Evolutionary conservation across 163 green algal species (phyloP), one percentile per base, ranked within the genome.

Genomic region (Chlamydomonas reinhardtii): DNA sequence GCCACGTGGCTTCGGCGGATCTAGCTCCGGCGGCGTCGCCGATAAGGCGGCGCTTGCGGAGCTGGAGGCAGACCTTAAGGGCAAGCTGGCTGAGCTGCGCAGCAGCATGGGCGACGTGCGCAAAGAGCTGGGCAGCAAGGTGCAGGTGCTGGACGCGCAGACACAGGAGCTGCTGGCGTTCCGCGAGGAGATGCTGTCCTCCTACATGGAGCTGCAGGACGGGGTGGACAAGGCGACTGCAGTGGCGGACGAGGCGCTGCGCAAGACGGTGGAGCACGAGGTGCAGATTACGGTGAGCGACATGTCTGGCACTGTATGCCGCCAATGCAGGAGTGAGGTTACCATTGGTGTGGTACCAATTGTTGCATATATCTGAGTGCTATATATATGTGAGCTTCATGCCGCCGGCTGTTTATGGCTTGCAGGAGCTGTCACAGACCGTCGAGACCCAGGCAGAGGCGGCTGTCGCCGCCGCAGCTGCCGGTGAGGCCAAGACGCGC

Each of bases 111-210:
- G 66, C 2, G 80, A 86, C 56, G 52, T 85, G 54, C 69, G 70
- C 16, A 79, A 74, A 54, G 80, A 86, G 56, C 80, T 85, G 37
- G 79, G 79, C 32, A 72, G 79, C 79, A 85, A 77, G 68, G 79
- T 85, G 15, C 69, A 74, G 80, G 56, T 52, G 8, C 56, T 86
- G 24, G 80, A 86, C 2, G 80, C 80, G 3, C 80, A 86, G 70
- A 65, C 25, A 12, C 69, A 35, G 12, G 80, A 86, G 70, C 80
- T 86, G 15, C 59, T 86, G 80, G 80, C 80, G 14, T 86, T 86
- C 80, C 80, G 80, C 27, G 80, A 86, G 70, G 80, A 86, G 56
- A 73, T 86, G n/a, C 27, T 79, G 17, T 80, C 80, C 5, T 80
- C 56, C 17, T 86, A 48, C 43, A 71, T 86, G 4, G 80, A 86